These are phyloP conservation scores for Aspergillus heteromorphus DNA, from an alignment of 495 filamentous ascomycete species.

Conservation along the genomic window DNA sequence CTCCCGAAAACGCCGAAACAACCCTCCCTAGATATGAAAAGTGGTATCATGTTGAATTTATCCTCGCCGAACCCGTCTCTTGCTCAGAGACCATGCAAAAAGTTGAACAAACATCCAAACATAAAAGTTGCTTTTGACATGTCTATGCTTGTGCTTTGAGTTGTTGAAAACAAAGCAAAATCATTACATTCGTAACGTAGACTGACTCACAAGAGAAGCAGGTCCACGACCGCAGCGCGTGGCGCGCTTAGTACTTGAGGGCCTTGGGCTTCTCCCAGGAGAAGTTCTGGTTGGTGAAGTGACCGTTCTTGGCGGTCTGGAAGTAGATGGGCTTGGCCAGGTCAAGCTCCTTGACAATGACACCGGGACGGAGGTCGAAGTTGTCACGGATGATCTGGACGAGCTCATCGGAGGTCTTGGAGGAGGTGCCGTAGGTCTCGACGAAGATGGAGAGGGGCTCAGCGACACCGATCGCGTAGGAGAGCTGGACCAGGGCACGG, in stretches of 20 bases:
- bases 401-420: slow-evolving; percentile 80
- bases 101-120: slow-evolving; percentile 31
- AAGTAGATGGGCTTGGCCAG: slow-evolving; percentile 94
- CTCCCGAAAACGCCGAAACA: slow-evolving; percentile 43
- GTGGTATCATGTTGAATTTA: slow-evolving; percentile 55
- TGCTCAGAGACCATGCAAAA: slow-evolving; percentile 39
- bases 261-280: slow-evolving; percentile 96
- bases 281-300: slow-evolving; percentile 99
- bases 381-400: slow-evolving; percentile 90
- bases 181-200: slow-evolving; percentile 49
- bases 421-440: slow-evolving; percentile 59
- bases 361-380: slow-evolving; percentile 95
- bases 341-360: slow-evolving; percentile 97
- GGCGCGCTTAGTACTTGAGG: slow-evolving; percentile 68
- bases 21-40: slow-evolving; percentile 46
- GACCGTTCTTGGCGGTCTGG: slow-evolving; percentile 98
- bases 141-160: slow-evolving; percentile 50
- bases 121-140: slow-evolving; percentile 24
- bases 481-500: slow-evolving; percentile 92
- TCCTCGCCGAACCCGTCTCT: slow-evolving; percentile 40
- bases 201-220: slow-evolving; percentile 11
- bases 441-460: slow-evolving; percentile 89
- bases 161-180: slow-evolving; percentile 59
- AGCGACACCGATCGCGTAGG: slow-evolving; percentile 97
- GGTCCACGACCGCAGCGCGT: slow-evolving; percentile 9